phyloP scores from a whole-genome alignment of 2,329 filamentous ascomycete species.

The Aspergillus sp. region DNA sequence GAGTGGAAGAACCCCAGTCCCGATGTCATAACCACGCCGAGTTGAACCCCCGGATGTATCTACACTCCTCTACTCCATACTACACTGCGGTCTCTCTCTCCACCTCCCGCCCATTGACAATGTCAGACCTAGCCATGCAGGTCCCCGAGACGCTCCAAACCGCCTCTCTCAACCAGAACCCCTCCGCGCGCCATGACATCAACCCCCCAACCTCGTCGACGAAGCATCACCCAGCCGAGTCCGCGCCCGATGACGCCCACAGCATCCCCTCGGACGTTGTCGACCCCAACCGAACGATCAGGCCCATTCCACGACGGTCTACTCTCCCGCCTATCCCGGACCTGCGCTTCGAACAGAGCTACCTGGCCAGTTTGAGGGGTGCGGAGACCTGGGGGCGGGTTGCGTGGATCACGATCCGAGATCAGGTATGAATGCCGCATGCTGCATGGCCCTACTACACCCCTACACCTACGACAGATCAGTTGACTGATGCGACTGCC shows the following conservation, averaged over 20 bases:
- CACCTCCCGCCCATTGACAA: conserved; percentile 25
- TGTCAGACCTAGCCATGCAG: conserved; percentile 54
- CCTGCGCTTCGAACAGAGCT: conserved; percentile 95
- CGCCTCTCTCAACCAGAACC: conserved; percentile 63
- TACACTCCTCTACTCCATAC: too few species aligned
- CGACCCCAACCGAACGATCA: conserved; percentile 26
- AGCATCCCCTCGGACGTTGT: conserved; percentile 42
- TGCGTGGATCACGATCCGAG: conserved; percentile 71
- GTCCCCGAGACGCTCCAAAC: conserved; percentile 73
- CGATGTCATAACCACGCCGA: too few species aligned
- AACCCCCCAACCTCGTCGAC: conserved; percentile 71
- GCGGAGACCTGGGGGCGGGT: conserved; percentile 74
- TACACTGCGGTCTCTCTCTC: neutral
- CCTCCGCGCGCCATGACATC: conserved; percentile 63
- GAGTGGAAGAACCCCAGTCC: too few species aligned
- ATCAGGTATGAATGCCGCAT: too few species aligned
- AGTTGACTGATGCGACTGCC: too few species aligned
- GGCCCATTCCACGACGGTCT: conserved; percentile 26
- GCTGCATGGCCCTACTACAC: too few species aligned
- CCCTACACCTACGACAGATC: too few species aligned
- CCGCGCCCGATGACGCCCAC: conserved; percentile 31
- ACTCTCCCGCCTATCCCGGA: conserved; percentile 67
- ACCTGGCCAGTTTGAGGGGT: conserved; percentile 75
- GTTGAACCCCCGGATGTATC: too few species aligned
- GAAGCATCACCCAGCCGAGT: conserved; percentile 53